Percentiles rank a stretch among this genome's conserved stretches.
phyloP scores from a whole-genome alignment of 345 rosid species.

The Zanthoxylum bungeanum region DNA sequence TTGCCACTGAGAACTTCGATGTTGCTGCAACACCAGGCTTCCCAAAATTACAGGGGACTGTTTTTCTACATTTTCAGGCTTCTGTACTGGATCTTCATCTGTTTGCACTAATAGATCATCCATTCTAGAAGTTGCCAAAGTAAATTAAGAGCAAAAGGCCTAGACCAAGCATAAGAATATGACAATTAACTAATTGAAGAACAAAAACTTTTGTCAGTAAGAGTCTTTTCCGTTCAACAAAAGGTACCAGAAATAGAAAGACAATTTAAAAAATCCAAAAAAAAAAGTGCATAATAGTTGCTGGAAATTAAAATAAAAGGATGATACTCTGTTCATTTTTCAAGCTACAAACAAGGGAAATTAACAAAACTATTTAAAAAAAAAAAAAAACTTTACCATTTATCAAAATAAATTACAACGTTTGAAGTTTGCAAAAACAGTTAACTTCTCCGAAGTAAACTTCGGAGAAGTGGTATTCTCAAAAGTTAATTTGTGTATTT shows the following conservation, averaged over 20 bases:
- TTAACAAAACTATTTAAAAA: too few relatives aligned
- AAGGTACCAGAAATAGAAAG: not conserved
- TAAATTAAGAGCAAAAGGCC: conserved; percentile 19
- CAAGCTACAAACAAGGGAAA: too few relatives aligned
- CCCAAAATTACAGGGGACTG: conserved; percentile 30
- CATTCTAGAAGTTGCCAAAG: conserved; percentile 38
- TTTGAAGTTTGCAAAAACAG: too few relatives aligned
- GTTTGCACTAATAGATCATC: conserved; percentile 47
- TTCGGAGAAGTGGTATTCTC: too few relatives aligned
- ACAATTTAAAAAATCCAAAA: not conserved
- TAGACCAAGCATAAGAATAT: conserved; percentile 25
- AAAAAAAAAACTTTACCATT: too few relatives aligned
- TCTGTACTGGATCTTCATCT: conserved; percentile 31
- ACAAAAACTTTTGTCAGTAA: not conserved
- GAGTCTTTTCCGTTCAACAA: not conserved
- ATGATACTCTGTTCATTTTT: not conserved
- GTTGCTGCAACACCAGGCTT: conserved; percentile 37
- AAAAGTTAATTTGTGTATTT: too few relatives aligned
- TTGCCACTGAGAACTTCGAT: conserved; percentile 41
- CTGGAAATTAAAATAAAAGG: too few relatives aligned
- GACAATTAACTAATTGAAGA: conserved; percentile 10
- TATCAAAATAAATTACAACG: too few relatives aligned
- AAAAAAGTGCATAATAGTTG: too few relatives aligned
- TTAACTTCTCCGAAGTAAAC: too few relatives aligned
- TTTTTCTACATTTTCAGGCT: conserved; percentile 29